Evolutionary conservation across 2,329 filamentous ascomycete species (phyloP), one percentile per base, ranked within the genome.

Genomic region (Aspergillus novoparasiticus): DNA sequence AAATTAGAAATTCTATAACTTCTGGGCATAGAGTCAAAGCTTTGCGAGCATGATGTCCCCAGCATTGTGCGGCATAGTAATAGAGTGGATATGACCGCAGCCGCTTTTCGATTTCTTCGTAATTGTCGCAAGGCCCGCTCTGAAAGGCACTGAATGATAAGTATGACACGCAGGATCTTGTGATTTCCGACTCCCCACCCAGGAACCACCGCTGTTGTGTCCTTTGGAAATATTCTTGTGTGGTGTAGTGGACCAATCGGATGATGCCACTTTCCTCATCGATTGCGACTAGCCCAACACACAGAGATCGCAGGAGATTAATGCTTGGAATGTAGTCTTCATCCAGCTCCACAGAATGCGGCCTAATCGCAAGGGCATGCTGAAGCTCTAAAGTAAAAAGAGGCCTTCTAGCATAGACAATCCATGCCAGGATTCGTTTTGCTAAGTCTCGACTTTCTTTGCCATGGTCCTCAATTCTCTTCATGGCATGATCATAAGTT

Each of bases 221-320:
- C 14, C 63, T 55, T 21, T 79, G 71, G 48, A 84, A 76, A 65
- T 81, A 85, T 45, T 83, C 76, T 50, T 83, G 78, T 1, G 81
- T 73, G 0, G 82, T 84, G 59, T 81, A 80, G 64, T 85, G 82
- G 3, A 82, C 79, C 0, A 84, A 64, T 3, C 79, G 74, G 12
- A 84, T 70, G 30, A 78, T 70, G 21, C 71, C 55, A 55, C 73
- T 82, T 50, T 78, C 65, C 51, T 77, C 61, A 41, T 84, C 79
- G 23, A 48, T 23, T 2, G 45, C 1, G 45, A 48, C 23, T 26
- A 48, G 23, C 23, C 45, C 45, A 23, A 3, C 21, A 26, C 45
- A 48, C 23, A 26, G 12, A 3, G 45, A 48, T 6, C 0, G 45
- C 21, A 48, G 45, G n/a, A 21, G 0, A 21, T 12, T n/a, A 6